Evolutionary conservation across 2,329 filamentous ascomycete genomes (phyloP).

Genomic region (Neurospora crassa): DNA sequence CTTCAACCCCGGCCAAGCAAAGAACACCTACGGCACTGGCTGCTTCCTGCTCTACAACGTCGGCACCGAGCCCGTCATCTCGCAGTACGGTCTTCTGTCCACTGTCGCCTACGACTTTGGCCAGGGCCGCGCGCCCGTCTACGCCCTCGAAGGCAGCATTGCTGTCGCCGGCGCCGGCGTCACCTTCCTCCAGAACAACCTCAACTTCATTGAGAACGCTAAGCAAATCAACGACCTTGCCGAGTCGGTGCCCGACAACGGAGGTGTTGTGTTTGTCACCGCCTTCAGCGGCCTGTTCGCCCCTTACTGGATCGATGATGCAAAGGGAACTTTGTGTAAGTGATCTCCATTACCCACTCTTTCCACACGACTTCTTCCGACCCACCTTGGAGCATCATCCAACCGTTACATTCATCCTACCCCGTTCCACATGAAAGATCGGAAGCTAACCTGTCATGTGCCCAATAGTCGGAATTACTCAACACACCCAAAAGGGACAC

Average conservation of each 20-base stretch:
- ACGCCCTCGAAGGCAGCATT: conserved; percentile 76
- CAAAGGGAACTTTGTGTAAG: conserved; percentile 66
- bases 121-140: conserved; percentile 49
- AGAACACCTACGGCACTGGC: conserved; percentile 87
- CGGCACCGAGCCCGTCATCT: conserved; percentile 75
- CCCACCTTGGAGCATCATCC: conserved; percentile 8
- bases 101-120: conserved; percentile 82
- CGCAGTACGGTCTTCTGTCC: conserved; percentile 70
- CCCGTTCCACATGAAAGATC: neutral
- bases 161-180: conserved; percentile 74
- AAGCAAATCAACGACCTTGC: conserved; percentile 42
- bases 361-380: neutral
- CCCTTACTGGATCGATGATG: conserved; percentile 91
- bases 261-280: conserved; percentile 78
- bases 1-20: conserved; percentile 71
- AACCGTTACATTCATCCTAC: neutral
- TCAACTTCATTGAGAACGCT: conserved; percentile 47
- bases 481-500: conserved; percentile 76
- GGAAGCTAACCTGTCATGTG: conserved; percentile 18
- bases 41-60: conserved; percentile 89
- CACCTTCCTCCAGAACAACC: conserved; percentile 60
- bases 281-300: conserved; percentile 87
- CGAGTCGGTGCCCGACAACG: conserved; percentile 55
- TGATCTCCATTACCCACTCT: neutral
- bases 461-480: conserved; percentile 60